These are phyloP conservation scores for Thalassiosira livingstoniorum DNA, from an alignment of 352 stramenopile genomes.

Conservation along the genomic window DNA sequence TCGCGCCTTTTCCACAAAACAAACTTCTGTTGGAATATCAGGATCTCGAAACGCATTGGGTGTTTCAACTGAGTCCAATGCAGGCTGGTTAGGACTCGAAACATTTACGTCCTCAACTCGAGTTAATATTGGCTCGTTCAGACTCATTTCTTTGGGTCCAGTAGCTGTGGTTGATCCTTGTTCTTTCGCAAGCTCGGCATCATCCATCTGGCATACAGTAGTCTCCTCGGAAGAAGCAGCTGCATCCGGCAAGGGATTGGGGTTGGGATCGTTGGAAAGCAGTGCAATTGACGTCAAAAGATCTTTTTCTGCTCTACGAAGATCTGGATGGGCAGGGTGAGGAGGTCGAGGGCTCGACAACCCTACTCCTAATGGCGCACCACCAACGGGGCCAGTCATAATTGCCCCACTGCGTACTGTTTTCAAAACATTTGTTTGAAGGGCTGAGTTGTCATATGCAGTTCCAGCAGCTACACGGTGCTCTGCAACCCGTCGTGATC, in stretches of 20 bases:
- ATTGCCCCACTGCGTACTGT: constrained; percentile 45
- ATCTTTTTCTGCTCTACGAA: constrained; percentile 23
- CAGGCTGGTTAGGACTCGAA: not conserved
- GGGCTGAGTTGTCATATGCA: constrained; percentile 19
- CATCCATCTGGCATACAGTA: constrained; percentile 49
- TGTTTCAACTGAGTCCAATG: constrained; percentile 2
- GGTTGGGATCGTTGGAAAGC: constrained; percentile 32
- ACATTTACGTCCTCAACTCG: not conserved
- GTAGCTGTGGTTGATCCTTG: constrained; percentile 4
- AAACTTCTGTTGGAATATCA: constrained; percentile 25
- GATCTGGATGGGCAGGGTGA: not conserved
- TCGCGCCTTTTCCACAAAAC: constrained; percentile 5
- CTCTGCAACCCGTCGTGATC: constrained; percentile 7
- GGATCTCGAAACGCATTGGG: constrained; percentile 17
- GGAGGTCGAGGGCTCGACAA: not conserved
- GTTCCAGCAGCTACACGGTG: not conserved
- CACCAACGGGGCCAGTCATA: constrained; percentile 46
- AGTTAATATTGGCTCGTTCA: not conserved
- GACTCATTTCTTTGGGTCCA: not conserved
- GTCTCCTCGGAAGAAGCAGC: constrained; percentile 47
- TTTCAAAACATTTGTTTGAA: constrained; percentile 33
- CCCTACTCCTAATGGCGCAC: constrained; percentile 6
- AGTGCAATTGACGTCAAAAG: constrained; percentile 39
- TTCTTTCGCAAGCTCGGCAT: constrained; percentile 11
- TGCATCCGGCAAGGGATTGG: constrained; percentile 37